Percentiles rank a stretch among this genome's conserved stretches.
Evolutionary conservation across 73 alveolate genomes (phyloP).

Genomic region (Paramecium sexaurelia): DNA sequence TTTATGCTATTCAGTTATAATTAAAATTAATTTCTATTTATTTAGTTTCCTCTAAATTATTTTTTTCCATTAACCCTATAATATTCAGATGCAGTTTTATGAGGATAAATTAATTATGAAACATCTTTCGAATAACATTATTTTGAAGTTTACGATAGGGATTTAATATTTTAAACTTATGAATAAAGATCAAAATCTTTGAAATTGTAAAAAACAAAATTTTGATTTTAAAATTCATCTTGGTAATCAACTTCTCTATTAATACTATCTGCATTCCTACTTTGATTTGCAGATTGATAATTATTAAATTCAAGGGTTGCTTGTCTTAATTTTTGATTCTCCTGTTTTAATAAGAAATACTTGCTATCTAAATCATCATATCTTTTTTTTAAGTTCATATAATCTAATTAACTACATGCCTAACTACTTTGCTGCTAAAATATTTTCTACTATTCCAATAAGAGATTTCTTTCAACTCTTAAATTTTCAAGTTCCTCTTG

Average conservation of each 20-base stretch:
- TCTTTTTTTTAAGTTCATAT: background rate
- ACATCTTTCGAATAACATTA: background rate
- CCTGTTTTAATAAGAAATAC: background rate
- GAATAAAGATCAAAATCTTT: background rate
- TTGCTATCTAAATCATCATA: conserved; percentile 1
- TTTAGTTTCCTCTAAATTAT: background rate
- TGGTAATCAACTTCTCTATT: background rate
- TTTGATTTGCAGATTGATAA: background rate
- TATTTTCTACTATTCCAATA: background rate
- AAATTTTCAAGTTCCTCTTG: conserved; percentile 2
- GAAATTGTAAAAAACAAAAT: background rate
- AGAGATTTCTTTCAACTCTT: background rate
- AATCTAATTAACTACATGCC: background rate
- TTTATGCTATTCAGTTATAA: background rate
- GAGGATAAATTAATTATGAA: background rate
- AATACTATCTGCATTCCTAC: background rate
- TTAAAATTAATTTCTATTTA: background rate
- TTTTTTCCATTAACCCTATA: background rate
- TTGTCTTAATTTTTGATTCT: background rate
- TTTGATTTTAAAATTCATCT: background rate
- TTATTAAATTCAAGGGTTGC: background rate
- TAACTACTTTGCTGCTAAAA: background rate
- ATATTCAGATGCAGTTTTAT: conserved; percentile 7
- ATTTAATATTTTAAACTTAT: background rate
- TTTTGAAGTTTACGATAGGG: background rate